phyloP scores from a whole-genome alignment of 2,329 filamentous ascomycete species.

The Geosmithia morbida region DNA sequence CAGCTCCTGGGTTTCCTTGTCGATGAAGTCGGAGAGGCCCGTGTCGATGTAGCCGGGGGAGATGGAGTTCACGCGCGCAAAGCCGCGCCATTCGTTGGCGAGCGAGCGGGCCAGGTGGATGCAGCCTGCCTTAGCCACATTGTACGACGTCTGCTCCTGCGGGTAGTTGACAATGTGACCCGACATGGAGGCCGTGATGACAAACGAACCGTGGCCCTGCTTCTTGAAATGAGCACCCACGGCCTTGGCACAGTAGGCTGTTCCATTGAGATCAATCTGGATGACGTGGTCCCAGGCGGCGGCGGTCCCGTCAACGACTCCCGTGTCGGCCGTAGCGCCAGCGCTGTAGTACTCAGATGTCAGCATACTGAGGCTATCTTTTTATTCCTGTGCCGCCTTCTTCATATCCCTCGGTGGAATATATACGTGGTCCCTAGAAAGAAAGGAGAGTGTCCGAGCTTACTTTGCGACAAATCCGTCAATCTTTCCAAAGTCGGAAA shows the following conservation, averaged over 20 bases:
- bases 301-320: constrained; percentile 51
- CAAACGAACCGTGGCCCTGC: constrained; percentile 43
- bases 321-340: constrained; percentile 51
- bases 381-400: too few species aligned
- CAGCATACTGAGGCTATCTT: constrained; percentile 1
- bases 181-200: constrained; percentile 51
- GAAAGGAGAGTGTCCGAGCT: neutral
- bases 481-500: constrained; percentile 54
- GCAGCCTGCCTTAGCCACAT: constrained; percentile 39
- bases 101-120: constrained; percentile 21
- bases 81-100: constrained; percentile 49
- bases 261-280: constrained; percentile 46
- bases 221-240: constrained; percentile 45
- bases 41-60: constrained; percentile 51
- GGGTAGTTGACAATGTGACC: constrained; percentile 53
- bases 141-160: constrained; percentile 47
- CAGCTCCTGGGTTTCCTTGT: constrained; percentile 46
- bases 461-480: constrained; percentile 56
- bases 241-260: constrained; percentile 49
- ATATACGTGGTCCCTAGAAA: too few species aligned
- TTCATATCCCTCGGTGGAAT: too few species aligned
- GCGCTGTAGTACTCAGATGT: constrained; percentile 20
- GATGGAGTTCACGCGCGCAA: constrained; percentile 44
- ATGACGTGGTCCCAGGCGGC: constrained; percentile 45
- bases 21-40: constrained; percentile 45